Base-by-base conservation (phyloP, 139 green algal genomes). In the Mesotaenium endlicherianum region DNA sequence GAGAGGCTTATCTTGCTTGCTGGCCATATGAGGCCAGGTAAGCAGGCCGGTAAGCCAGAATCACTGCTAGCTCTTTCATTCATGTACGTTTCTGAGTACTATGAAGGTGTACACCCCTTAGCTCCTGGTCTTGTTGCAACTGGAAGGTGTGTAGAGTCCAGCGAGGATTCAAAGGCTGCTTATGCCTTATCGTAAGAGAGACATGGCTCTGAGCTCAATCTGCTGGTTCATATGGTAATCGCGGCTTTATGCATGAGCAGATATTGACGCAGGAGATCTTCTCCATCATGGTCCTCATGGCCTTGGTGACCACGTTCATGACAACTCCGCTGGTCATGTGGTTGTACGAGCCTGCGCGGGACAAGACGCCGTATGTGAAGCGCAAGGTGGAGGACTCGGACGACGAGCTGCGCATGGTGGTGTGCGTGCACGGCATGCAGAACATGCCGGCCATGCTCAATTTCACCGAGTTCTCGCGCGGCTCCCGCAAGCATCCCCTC, bases 221-320 rank as follows among this genome's bases (percentile, higher is more conserved):
- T n/a, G n/a, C n/a, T n/a, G n/a, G n/a, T n/a, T n/a, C n/a, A n/a
- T n/a, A n/a, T n/a, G n/a, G n/a, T n/a, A n/a, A n/a, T n/a, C n/a
- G n/a, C n/a, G n/a, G n/a, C n/a, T n/a, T n/a, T n/a, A n/a, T n/a
- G 8, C 74, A 45, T 3, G 26, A 2, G 39, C 80, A 86, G 75
- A 50, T 88, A 6, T 59, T 88, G 11, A 88, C 41, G 11, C 30
- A 80, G 75, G 58, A 88, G 43, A 38, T 88, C 38, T 88, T 78
- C 82, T 67, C 82, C 1, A 84, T 88, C 47, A 85, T 88, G 75
- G 82, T 88, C 36, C 67, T 88, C 2, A 88, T 88, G 82, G 82
- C 82, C n/a, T 31, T 88, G 71, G 82, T 88, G 14, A 88, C 82
- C 14, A 88, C 82, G 16, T 85, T 88, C 42, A 88, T 88, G 82